A percentile compares a stretch with the other conserved stretches of the same genome.
Evolutionary conservation across 495 filamentous ascomycete genomes (phyloP).

Genomic region (Daldinia caldariorum): DNA sequence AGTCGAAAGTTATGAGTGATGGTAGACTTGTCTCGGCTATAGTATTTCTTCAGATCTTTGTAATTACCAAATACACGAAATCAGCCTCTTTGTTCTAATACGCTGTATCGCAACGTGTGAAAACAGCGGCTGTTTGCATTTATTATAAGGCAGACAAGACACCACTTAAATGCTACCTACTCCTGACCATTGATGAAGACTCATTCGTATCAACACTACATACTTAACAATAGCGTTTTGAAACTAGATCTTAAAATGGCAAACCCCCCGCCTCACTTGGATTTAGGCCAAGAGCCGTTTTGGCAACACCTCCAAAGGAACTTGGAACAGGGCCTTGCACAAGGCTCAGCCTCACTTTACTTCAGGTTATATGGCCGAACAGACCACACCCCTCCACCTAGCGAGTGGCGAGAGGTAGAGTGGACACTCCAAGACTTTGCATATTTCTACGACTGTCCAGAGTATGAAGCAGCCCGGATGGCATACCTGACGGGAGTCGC

Average conservation of each 20-base stretch:
- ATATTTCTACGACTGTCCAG: slow-evolving; percentile 21
- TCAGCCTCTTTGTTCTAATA: not conserved
- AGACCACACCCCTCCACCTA: not conserved
- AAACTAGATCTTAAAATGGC: not conserved
- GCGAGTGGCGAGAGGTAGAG: not conserved
- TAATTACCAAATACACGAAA: not conserved
- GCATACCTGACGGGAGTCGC: slow-evolving; percentile 2
- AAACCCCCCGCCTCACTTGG: not conserved
- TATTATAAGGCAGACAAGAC: no score
- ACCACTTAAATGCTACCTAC: no score
- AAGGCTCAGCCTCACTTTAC: not conserved
- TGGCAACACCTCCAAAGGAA: not conserved
- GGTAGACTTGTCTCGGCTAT: not conserved
- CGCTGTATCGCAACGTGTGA: not conserved
- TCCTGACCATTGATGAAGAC: no score
- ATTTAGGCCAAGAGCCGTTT: not conserved
- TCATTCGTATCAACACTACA: no score
- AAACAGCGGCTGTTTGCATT: not conserved
- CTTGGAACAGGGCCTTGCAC: not conserved
- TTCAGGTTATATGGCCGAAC: slow-evolving; percentile 12
- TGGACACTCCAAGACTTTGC: slow-evolving; percentile 29
- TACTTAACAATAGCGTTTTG: not conserved
- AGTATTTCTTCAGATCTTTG: not conserved
- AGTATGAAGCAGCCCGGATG: not conserved
- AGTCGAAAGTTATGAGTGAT: no score